Evolutionary conservation across 192 early-diverging fungal genomes (phyloP), one percentile per base, ranked within the genome.

Genomic region (Umbelopsis ramanniana): DNA sequence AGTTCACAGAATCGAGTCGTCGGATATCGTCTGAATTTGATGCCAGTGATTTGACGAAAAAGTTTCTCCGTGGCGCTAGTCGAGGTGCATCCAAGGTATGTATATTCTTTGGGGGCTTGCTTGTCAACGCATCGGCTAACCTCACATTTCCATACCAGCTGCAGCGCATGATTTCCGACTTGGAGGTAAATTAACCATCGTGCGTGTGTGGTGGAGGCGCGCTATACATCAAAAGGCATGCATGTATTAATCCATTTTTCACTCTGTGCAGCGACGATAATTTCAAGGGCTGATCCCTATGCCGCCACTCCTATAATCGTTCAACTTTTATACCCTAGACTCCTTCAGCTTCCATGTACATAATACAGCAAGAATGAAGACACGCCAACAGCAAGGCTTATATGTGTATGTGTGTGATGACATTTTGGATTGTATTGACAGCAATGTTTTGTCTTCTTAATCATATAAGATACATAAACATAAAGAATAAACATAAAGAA

Each of bases 71-170:
- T 35, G 57, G 57, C 3, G 57, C 57, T 37, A 14, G 14, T 11
- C 57, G 57, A 11, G 57, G 57, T n/a, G 57, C 57, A 8, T 63
- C 57, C 26, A 63, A 63, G 48, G 48, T 50, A 50, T 6, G n/a
- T 19, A 19, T 21, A 19, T n/a, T 17, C 19, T n/a, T 50, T 0
- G n/a, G 1, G 48, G 6, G 3, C 19, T n/a, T 50, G n/a, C 15
- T 50, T 19, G 17, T n/a, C 4, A n/a, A n/a, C 6, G 5, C 48
- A 6, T 50, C 5, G 15, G 14, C 48, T 50, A 17, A 50, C n/a
- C 6, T 0, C 2, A 15, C 15, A 15, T 50, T 19, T 50, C 6
- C n/a, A 6, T 21, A 10, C n/a, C 48, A 50, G 57, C 33, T 63
- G 29, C 57, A 63, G 33, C 57, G 57, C 14, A 63, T 63, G 57